Conservation (phyloP, 1,139 yeast genomes). For the Yamadazyma diospyri region DNA sequence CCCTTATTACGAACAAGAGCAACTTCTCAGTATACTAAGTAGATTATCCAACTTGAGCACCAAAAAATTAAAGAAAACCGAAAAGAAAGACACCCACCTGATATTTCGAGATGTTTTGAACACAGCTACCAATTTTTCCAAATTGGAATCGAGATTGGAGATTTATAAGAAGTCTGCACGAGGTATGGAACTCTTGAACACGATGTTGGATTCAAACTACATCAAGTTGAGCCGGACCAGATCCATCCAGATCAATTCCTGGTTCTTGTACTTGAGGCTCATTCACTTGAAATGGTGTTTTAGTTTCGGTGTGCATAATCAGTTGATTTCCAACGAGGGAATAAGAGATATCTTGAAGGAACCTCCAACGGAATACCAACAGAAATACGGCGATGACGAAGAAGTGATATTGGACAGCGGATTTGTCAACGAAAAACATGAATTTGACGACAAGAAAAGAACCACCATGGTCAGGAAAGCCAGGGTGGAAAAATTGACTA, state of each 20-base stretch:
- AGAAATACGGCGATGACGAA: slow-evolving; percentile 22
- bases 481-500: slow-evolving; percentile 29
- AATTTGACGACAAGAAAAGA: slow-evolving; percentile 28
- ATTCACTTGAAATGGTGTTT: slow-evolving; percentile 69
- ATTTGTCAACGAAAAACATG: slow-evolving; percentile 14
- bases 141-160: slow-evolving; percentile 35
- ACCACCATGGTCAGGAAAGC: slow-evolving; percentile 33
- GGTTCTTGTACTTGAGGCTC: slow-evolving; percentile 63
- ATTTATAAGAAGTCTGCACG: slow-evolving; percentile 33
- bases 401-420: slow-evolving; percentile 11
- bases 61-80: slow-evolving; percentile 58
- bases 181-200: slow-evolving; percentile 39
- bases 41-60: slow-evolving; percentile 51
- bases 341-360: slow-evolving; percentile 43
- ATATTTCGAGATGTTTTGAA: slow-evolving; percentile 58
- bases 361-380: slow-evolving; percentile 32
- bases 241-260: slow-evolving; percentile 58
- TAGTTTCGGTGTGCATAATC: slow-evolving; percentile 64
- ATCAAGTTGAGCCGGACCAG: slow-evolving; percentile 54
- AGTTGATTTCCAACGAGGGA: slow-evolving; percentile 50
- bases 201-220: slow-evolving; percentile 41
- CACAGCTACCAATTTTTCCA: slow-evolving; percentile 46
- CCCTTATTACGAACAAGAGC: slow-evolving; percentile 60
- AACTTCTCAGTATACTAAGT: slow-evolving; percentile 41
- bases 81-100: slow-evolving; percentile 58